Conservation (phyloP, 2,329 filamentous ascomycete species). For the Aspergillus awamori region DNA sequence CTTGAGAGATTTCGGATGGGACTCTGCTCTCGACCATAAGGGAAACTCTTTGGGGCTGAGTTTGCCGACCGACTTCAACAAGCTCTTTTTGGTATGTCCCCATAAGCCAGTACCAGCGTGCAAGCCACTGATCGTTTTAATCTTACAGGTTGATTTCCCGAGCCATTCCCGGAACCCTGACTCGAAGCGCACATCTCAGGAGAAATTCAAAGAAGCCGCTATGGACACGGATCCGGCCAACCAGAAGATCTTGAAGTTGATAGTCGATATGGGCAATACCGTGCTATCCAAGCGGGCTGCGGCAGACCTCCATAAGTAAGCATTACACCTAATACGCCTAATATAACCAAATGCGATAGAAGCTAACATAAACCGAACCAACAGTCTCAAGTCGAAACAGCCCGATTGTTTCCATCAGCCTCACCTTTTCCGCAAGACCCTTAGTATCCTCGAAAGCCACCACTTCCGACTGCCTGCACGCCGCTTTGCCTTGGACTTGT, state of each 20-base stretch:
- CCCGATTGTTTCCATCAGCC: conserved; percentile 74
- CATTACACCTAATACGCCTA: conserved; percentile 7
- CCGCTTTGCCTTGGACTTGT: conserved; percentile 89
- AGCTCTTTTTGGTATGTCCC: conserved; percentile 69
- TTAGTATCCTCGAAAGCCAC: conserved; percentile 83
- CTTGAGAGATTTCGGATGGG: conserved; percentile 86
- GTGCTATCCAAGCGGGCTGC: conserved; percentile 88
- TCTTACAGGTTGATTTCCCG: conserved; percentile 37
- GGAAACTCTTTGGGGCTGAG: conserved; percentile 86
- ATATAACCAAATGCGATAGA: neutral
- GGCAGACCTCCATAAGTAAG: conserved; percentile 69
- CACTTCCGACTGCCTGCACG: conserved; percentile 86
- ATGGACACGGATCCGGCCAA: conserved; percentile 65
- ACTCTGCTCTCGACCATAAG: conserved; percentile 80
- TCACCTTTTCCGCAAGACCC: conserved; percentile 79
- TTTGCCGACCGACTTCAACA: conserved; percentile 75
- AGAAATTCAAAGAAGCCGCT: conserved; percentile 60
- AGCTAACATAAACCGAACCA: conserved; percentile 30
- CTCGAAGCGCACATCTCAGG: conserved; percentile 44
- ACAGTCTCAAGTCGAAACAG: conserved; percentile 73
- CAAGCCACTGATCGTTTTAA: conserved; percentile 5
- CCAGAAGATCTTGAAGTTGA: conserved; percentile 76
- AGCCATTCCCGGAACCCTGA: conserved; percentile 46
- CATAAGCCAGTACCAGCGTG: neutral
- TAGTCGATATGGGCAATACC: conserved; percentile 88